These are phyloP conservation scores for Thermoascus crustaceus DNA, from an alignment of 2,329 filamentous ascomycete species.

Conservation along the genomic window DNA sequence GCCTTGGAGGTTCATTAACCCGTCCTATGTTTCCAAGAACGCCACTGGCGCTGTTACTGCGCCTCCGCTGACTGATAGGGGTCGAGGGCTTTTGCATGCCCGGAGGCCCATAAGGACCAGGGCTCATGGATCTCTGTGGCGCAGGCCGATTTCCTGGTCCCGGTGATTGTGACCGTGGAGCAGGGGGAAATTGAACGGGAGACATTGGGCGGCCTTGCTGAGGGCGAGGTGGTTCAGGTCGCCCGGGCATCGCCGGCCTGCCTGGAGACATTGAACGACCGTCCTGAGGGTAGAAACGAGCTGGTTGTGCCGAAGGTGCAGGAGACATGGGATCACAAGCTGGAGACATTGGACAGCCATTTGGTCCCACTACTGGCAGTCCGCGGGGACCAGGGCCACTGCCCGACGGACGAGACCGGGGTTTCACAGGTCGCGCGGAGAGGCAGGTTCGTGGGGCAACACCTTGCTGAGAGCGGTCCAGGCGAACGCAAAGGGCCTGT, in stretches of 20 bases:
- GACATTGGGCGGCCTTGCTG: slow-evolving; percentile 24
- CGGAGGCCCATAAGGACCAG: slow-evolving; percentile 36
- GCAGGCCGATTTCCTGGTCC: slow-evolving; percentile 17
- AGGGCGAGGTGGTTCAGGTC: slow-evolving; percentile 19
- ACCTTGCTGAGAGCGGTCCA: slow-evolving; percentile 86
- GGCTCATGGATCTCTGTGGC: slow-evolving; percentile 30
- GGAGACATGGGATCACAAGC: slow-evolving; percentile 20
- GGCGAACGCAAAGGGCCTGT: slow-evolving; percentile 78
- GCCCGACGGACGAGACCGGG: slow-evolving; percentile 48
- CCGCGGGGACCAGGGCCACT: slow-evolving; percentile 24
- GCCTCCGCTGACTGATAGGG: slow-evolving; percentile 28
- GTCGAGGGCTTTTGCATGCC: slow-evolving; percentile 35
- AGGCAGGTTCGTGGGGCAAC: slow-evolving; percentile 90
- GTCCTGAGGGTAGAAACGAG: slow-evolving; percentile 13
- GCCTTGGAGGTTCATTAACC: slow-evolving; percentile 10
- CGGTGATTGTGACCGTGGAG: slow-evolving; percentile 28
- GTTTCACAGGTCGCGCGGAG: slow-evolving; percentile 84
- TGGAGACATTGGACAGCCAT: slow-evolving; percentile 39
- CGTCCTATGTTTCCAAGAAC: slow-evolving; percentile 17
- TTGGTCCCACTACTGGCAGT: slow-evolving; percentile 27
- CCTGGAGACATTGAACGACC: slow-evolving; percentile 26
- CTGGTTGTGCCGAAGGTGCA: slow-evolving; percentile 11
- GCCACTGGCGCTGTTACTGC: slow-evolving; percentile 38
- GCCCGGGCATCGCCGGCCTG: slow-evolving; percentile 19
- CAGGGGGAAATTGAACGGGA: slow-evolving; percentile 28